A percentile compares a stretch with the other conserved stretches of the same genome.
Conservation (phyloP, 495 filamentous ascomycete species). For the Paragyromitra xinjiangensis region DNA sequence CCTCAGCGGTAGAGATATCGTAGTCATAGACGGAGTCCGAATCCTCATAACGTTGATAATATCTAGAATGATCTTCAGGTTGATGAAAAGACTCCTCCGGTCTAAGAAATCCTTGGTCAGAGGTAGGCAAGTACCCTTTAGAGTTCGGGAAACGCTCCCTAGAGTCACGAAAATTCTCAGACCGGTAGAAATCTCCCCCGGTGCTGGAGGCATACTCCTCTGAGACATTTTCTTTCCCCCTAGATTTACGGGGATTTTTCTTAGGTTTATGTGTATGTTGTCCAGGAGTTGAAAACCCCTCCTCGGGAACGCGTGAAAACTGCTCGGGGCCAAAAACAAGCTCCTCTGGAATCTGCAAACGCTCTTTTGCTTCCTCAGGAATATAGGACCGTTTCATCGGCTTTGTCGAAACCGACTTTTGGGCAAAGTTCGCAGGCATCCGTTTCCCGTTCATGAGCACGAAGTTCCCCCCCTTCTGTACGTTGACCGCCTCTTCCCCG, state of each 20-base stretch:
- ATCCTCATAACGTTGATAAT: neutral
- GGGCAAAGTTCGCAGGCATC: constrained; percentile 39
- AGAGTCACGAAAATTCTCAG: neutral
- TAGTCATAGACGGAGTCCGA: neutral
- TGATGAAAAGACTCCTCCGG: neutral
- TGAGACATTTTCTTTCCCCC: neutral
- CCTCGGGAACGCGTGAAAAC: neutral
- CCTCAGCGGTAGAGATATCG: neutral
- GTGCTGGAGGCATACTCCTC: neutral
- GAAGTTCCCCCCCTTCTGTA: constrained; percentile 42
- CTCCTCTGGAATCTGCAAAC: constrained; percentile 1
- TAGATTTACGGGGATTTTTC: neutral
- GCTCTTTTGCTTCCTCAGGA: neutral
- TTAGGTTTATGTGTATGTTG: constrained; percentile 1
- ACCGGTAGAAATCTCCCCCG: neutral
- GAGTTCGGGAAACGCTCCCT: neutral
- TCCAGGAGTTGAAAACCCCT: neutral
- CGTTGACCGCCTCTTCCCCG: constrained; percentile 35
- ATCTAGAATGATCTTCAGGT: neutral
- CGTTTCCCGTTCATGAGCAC: constrained; percentile 42
- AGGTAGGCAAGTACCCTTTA: neutral
- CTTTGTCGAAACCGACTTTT: constrained; percentile 26
- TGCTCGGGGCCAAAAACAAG: neutral
- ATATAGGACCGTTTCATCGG: constrained; percentile 18
- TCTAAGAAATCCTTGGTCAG: neutral